Evolutionary conservation across 2,329 filamentous ascomycete species (phyloP).

Genomic region (Apiospora marii): DNA sequence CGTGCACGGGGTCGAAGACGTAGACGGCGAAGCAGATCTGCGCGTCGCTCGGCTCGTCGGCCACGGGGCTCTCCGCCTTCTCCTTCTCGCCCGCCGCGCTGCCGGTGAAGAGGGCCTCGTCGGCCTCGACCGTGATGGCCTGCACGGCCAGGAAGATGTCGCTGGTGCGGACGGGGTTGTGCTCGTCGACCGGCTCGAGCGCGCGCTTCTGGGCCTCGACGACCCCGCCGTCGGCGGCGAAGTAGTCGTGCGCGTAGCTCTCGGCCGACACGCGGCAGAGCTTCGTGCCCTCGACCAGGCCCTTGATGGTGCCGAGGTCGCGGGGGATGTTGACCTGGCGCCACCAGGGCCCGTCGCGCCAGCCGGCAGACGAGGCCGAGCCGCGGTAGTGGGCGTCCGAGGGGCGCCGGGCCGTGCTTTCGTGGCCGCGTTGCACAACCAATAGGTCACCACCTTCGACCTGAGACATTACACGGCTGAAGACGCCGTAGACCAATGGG

Average conservation of each 20-base stretch:
- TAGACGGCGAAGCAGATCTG: constrained; percentile 79
- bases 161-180: constrained; percentile 88
- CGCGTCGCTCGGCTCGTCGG: constrained; percentile 62
- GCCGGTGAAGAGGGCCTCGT: constrained; percentile 73
- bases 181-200: constrained; percentile 79
- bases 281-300: constrained; percentile 87
- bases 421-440: constrained; percentile 91
- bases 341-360: constrained; percentile 98
- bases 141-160: constrained; percentile 97
- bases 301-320: constrained; percentile 81
- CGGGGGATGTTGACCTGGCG: constrained; percentile 73
- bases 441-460: constrained; percentile 96
- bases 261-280: constrained; percentile 90
- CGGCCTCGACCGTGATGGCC: constrained; percentile 73
- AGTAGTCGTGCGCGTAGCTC: constrained; percentile 86
- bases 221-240: constrained; percentile 77
- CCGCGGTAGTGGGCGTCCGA: constrained; percentile 63
- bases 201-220: constrained; percentile 82
- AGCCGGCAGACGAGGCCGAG: constrained; percentile 68
- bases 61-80: constrained; percentile 60
- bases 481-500: constrained; percentile 88
- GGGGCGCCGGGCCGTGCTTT: constrained; percentile 74
- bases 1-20: constrained; percentile 87
- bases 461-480: constrained; percentile 97
- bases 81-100: constrained; percentile 61